Evolutionary conservation across 768 basidiomycete species (phyloP).

Genomic region (Cyclocybe aegerita): DNA sequence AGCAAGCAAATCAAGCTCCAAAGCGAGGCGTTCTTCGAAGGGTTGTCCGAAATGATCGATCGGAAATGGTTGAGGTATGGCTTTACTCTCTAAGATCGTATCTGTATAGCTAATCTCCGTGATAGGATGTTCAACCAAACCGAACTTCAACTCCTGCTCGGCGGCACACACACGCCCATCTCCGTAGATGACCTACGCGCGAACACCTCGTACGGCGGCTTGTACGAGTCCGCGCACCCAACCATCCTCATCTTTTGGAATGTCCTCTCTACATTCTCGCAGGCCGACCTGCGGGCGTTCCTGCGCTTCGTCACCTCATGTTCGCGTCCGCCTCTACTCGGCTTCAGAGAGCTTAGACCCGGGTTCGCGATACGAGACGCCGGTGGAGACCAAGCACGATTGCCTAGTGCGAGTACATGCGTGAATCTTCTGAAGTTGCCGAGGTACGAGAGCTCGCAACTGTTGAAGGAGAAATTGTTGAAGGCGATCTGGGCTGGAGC

Average conservation of each 20-base stretch:
- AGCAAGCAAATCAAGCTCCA: conserved; percentile 87
- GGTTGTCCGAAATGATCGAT: conserved; percentile 90
- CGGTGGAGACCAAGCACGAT: conserved; percentile 65
- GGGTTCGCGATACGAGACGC: conserved; percentile 87
- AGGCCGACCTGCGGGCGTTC: conserved; percentile 75
- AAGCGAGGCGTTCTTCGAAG: conserved; percentile 87
- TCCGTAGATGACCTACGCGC: conserved; percentile 78
- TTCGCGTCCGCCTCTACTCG: conserved; percentile 85
- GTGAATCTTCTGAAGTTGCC: conserved; percentile 92
- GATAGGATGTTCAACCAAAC: conserved; percentile 95
- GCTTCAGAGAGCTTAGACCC: conserved; percentile 85
- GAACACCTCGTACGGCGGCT: conserved; percentile 82
- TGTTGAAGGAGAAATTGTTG: conserved; percentile 72
- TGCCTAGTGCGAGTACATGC: conserved; percentile 84
- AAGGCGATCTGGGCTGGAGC: conserved; percentile 87
- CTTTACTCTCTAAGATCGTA: not conserved
- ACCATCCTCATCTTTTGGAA: conserved; percentile 88
- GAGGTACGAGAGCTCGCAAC: conserved; percentile 58
- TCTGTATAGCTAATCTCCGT: not conserved
- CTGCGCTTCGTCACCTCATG: conserved; percentile 94
- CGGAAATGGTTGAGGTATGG: conserved; percentile 79
- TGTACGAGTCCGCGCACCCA: conserved; percentile 66
- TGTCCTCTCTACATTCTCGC: conserved; percentile 74
- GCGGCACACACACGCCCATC: conserved; percentile 83
- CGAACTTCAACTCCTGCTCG: conserved; percentile 89